These are phyloP conservation scores for Teratosphaeria zuluensis DNA, from an alignment of 2,329 filamentous ascomycete species.

Conservation along the genomic window DNA sequence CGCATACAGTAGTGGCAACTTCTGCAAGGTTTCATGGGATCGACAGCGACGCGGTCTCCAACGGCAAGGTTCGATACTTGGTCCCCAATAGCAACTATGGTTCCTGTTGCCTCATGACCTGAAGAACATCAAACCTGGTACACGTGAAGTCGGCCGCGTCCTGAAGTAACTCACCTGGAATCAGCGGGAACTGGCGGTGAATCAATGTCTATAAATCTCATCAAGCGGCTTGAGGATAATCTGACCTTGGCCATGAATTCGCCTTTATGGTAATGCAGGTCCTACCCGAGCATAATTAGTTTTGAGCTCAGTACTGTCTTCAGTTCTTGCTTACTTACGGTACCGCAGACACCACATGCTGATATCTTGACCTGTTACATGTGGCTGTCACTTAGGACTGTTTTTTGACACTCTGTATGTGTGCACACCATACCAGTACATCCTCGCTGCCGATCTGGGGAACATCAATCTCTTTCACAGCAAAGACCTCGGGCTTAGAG, in stretches of 20 bases:
- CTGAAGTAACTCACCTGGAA: slow-evolving; percentile 7
- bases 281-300: slow-evolving; percentile 4
- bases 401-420: neutral
- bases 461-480: slow-evolving; percentile 5
- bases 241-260: slow-evolving; percentile 43
- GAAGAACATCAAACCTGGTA: neutral
- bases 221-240: neutral
- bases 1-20: slow-evolving; percentile 66
- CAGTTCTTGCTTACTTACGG: neutral
- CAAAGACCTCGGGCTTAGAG: slow-evolving; percentile 2
- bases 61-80: slow-evolving; percentile 52
- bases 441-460: slow-evolving; percentile 1
- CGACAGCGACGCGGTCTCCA: slow-evolving; percentile 52
- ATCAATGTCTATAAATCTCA: too few species aligned
- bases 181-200: slow-evolving; percentile 10
- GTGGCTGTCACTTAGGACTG: too few species aligned
- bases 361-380: slow-evolving; percentile 4
- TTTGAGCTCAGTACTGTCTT: too few species aligned
- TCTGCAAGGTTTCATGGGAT: slow-evolving; percentile 58
- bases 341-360: slow-evolving; percentile 5
- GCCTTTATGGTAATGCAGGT: slow-evolving; percentile 55
- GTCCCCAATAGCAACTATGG: slow-evolving; percentile 49
- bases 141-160: slow-evolving; percentile 25
- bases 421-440: slow-evolving; percentile 1
- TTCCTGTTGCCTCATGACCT: slow-evolving; percentile 55